Evolutionary conservation across 768 basidiomycete genomes (phyloP), one percentile per base, ranked within the genome.

Genomic region (Glaciozyma antarctica): DNA sequence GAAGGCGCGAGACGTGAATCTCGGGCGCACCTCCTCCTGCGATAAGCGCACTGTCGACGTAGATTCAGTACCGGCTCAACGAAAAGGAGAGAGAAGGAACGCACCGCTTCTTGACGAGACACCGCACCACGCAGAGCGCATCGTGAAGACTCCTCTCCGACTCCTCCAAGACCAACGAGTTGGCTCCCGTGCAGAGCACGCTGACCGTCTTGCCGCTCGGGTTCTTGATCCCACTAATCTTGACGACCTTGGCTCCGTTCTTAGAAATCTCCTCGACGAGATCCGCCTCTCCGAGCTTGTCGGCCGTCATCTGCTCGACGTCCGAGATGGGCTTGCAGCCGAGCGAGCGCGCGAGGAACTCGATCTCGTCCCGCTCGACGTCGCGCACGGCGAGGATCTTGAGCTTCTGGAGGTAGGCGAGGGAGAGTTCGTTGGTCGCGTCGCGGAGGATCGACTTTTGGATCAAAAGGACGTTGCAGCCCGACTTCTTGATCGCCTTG

Each of bases 401-500:
- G 65, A 99, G 85, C 67, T 91, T 88, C 75, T 95, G 91, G 70
- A 99, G 85, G 83, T 97, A 98, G 76, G 89, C 92, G 67, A 99
- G 86, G 10, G 95, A 91, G 26, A 91, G 87, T 66, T 97, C 95
- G 76, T 94, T 95, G 63, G 98, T 93, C n/a, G 94, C 95, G 74
- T 99, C 95, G 60, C 95, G 90, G 51, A 99, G 84, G 75, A 99
- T 99, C 52, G 95, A 98, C 77, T 99, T 99, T 81, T 99, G 95
- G 75, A 99, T 95, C 54, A 99, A 83, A 57, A 99, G 85, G 58
- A 97, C 95, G 73, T 98, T 99, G 82, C 95, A 98, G 71, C 93
- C 93, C n/a, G 92, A 86, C 79, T 95, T 97, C 78, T 98, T 99
- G 79, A 99, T 98, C 78, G 92, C 93, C 79, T 98, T 98, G 85